Base-by-base conservation (phyloP, 2,329 filamentous ascomycete genomes). In the Epichloe coenophiala region DNA sequence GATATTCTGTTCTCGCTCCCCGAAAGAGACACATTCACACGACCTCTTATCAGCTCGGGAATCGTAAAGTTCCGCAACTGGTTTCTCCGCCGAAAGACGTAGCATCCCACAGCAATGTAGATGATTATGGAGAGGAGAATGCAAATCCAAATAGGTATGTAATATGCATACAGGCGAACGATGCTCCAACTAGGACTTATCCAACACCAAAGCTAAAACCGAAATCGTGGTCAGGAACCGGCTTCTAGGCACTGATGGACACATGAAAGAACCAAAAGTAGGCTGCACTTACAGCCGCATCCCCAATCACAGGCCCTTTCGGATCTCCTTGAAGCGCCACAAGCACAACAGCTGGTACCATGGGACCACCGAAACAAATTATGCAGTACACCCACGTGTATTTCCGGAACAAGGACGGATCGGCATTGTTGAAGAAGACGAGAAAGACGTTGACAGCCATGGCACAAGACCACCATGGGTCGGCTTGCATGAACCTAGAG, bases 381-480 rank as follows among this genome's bases (percentile, higher is more conserved):
- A 80, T 42, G 21, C 81, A 73, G 61, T 91, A 91, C 45, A 80
- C 74, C 75, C 83, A 86, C 48, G 82, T 74, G 59, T 86, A 85
- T 47, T 78, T 76, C 15, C 77, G 74, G 59, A 88, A 88, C 48
- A 81, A 78, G 1, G 79, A 79, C 0, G 76, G 76, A 45, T 73
- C 73, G 9, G 73, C 74, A 17, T 75, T 72, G 59, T 70, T 70
- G 64, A 80, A 80, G 59, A 81, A 80, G 40, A 80, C 77, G 47
- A 90, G 73, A 61, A 83, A 88, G 50, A 91, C 86, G 56, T 91
- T 91, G 59, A 84, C 73, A 0, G 86, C 84, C 86, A 91, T 91
- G 54, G 83, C 84, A 57, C 88, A 79, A 0, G 84, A 86, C 84
- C 83, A 89, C 68, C 84, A 75, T 1, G 83, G 80, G 64, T 87